Evolutionary conservation across 2,329 filamentous ascomycete genomes (phyloP).

Genomic region (Paraphoma sp.): DNA sequence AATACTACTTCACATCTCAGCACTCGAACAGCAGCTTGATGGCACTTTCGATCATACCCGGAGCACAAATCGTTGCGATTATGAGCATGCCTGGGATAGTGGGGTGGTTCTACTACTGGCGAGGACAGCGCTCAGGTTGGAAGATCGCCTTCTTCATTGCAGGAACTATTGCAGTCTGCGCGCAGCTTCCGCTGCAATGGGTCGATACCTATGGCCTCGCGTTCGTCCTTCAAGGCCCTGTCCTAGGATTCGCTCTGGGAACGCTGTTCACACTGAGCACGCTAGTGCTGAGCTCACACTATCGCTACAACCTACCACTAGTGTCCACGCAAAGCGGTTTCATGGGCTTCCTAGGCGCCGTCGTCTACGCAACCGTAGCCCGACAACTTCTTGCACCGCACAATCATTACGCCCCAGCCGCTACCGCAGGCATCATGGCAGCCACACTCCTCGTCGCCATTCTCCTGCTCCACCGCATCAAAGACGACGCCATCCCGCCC

Average conservation of each 20-base stretch:
- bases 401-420: background rate
- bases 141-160: background rate
- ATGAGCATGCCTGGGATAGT: slow-evolving; percentile 7
- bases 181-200: slow-evolving; percentile 1
- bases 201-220: background rate
- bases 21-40: slow-evolving; percentile 6
- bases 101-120: slow-evolving; percentile 8
- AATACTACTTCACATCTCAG: slow-evolving; percentile 27
- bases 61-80: slow-evolving; percentile 21
- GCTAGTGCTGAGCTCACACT: slow-evolving; percentile 27
- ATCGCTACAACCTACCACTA: slow-evolving; percentile 32
- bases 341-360: slow-evolving; percentile 20
- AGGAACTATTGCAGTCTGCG: background rate
- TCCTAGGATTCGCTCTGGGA: slow-evolving; percentile 23
- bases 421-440: slow-evolving; percentile 3
- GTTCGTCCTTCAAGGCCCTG: slow-evolving; percentile 16
- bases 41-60: slow-evolving; percentile 13
- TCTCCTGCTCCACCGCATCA: slow-evolving; percentile 5
- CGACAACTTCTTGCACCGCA: slow-evolving; percentile 3
- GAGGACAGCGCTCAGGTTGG: slow-evolving; percentile 5
- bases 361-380: slow-evolving; percentile 15
- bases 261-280: slow-evolving; percentile 15
- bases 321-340: slow-evolving; percentile 42
- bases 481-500: background rate
- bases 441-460: slow-evolving; percentile 12